Conservation (phyloP, 306 rosid species). For the Sindora glabra region DNA sequence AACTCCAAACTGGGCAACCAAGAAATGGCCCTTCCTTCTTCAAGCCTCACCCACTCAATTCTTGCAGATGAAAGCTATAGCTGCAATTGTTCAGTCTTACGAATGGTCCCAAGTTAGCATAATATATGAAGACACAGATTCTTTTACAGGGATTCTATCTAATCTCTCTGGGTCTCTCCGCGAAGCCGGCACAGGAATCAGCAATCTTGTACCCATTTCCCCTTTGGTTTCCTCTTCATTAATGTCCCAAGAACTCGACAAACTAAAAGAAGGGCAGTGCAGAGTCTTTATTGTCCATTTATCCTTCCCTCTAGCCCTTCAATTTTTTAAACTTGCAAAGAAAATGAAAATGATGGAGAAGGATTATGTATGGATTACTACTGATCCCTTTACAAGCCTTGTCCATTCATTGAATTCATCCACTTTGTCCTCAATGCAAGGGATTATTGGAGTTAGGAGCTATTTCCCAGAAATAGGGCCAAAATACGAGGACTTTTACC, state of each 20-base stretch:
- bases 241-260: slow-evolving; percentile 25
- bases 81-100: slow-evolving; percentile 32
- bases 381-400: slow-evolving; percentile 33
- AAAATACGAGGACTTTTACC: background rate
- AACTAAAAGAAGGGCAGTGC: slow-evolving; percentile 20
- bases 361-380: slow-evolving; percentile 46
- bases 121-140: slow-evolving; percentile 36
- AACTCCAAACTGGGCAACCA: slow-evolving; percentile 37
- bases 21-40: slow-evolving; percentile 31
- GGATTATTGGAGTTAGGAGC: slow-evolving; percentile 38
- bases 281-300: slow-evolving; percentile 35
- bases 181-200: slow-evolving; percentile 18
- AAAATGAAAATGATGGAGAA: slow-evolving; percentile 37
- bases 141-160: slow-evolving; percentile 23
- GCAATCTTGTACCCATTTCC: slow-evolving; percentile 17
- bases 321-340: slow-evolving; percentile 30
- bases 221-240: slow-evolving; percentile 25
- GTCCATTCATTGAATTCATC: slow-evolving; percentile 39
- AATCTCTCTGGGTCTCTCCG: slow-evolving; percentile 17
- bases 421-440: slow-evolving; percentile 32
- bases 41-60: slow-evolving; percentile 26
- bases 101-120: slow-evolving; percentile 19
- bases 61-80: slow-evolving; percentile 33
- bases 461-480: slow-evolving; percentile 1
- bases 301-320: slow-evolving; percentile 20